Evolutionary conservation across 2,329 filamentous ascomycete species (phyloP).

Genomic region (Phaeomoniella chlamydospora): DNA sequence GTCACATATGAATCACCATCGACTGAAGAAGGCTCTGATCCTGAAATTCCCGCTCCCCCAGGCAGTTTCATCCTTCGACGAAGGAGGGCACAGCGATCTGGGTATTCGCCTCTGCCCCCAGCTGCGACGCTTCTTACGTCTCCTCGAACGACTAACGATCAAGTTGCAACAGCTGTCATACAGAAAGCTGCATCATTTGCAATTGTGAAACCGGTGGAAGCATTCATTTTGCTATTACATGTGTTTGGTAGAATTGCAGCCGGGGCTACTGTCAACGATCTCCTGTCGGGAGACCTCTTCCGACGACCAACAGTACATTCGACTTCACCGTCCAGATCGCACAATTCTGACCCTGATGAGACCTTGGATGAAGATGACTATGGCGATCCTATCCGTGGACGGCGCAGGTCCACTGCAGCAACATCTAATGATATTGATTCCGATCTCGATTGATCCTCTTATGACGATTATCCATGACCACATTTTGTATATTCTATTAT

Average conservation of each 20-base stretch:
- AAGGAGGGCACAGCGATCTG: constrained; percentile 6
- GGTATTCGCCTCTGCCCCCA: constrained; percentile 43
- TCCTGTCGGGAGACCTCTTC: constrained; percentile 11
- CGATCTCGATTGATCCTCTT: background rate
- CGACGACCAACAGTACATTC: constrained; percentile 8
- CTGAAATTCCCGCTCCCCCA: constrained; percentile 19
- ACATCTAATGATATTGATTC: background rate
- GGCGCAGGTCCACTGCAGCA: constrained; percentile 1
- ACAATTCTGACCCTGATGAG: constrained; percentile 7
- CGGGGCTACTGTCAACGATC: constrained; percentile 20
- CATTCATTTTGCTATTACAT: constrained; percentile 65
- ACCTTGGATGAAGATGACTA: constrained; percentile 22
- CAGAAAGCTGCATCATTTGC: constrained; percentile 65
- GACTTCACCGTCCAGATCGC: constrained; percentile 6
- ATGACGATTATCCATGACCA: background rate
- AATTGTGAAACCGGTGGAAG: constrained; percentile 63
- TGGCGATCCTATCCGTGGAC: constrained; percentile 17
- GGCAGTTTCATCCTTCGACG: constrained; percentile 4
- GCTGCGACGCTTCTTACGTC: constrained; percentile 47
- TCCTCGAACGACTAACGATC: constrained; percentile 28
- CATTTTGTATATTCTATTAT: too few relatives aligned
- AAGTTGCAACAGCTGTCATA: constrained; percentile 51
- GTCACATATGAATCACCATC: too few relatives aligned
- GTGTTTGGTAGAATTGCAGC: constrained; percentile 62
- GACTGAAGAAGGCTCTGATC: constrained; percentile 23